Evolutionary conservation across 441 rosid species (phyloP).

Genomic region (Eutrema salsugineum): DNA sequence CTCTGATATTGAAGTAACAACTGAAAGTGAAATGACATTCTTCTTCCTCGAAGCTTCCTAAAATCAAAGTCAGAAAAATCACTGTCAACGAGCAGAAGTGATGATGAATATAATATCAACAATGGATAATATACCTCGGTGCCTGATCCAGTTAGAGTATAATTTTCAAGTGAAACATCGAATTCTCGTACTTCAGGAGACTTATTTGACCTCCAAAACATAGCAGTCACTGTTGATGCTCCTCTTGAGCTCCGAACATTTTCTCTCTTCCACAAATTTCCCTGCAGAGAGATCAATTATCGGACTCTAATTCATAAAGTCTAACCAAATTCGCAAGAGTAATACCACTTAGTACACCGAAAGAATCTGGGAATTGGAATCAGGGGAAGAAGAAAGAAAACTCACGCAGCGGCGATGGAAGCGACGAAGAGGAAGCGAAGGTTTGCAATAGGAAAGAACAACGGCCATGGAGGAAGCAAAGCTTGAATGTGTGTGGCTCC

Average conservation of each 20-base stretch:
- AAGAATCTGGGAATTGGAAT: background rate
- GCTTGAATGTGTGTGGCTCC: slow-evolving; percentile 11
- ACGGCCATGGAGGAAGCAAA: slow-evolving; percentile 42
- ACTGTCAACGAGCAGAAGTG: background rate
- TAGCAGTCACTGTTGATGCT: slow-evolving; percentile 42
- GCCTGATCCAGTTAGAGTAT: slow-evolving; percentile 46
- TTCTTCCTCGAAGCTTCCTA: slow-evolving; percentile 40
- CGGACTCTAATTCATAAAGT: too few species aligned
- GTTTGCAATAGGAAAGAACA: slow-evolving; percentile 51
- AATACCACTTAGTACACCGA: too few species aligned
- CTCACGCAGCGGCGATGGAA: slow-evolving; percentile 41
- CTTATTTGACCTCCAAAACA: slow-evolving; percentile 75
- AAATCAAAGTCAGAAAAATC: background rate
- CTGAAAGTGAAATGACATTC: slow-evolving; percentile 50
- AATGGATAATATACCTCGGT: slow-evolving; percentile 43
- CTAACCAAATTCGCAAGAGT: background rate
- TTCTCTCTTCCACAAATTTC: slow-evolving; percentile 29
- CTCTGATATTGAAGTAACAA: slow-evolving; percentile 71
- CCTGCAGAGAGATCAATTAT: slow-evolving; percentile 30
- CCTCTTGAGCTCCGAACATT: slow-evolving; percentile 24
- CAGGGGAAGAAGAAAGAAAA: background rate
- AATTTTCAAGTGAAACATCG: slow-evolving; percentile 47
- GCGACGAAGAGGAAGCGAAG: slow-evolving; percentile 55
- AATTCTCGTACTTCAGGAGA: slow-evolving; percentile 41
- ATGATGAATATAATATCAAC: background rate